These are phyloP conservation scores for Choricystis sp. DNA, from an alignment of 139 green algal genomes.

Conservation along the genomic window DNA sequence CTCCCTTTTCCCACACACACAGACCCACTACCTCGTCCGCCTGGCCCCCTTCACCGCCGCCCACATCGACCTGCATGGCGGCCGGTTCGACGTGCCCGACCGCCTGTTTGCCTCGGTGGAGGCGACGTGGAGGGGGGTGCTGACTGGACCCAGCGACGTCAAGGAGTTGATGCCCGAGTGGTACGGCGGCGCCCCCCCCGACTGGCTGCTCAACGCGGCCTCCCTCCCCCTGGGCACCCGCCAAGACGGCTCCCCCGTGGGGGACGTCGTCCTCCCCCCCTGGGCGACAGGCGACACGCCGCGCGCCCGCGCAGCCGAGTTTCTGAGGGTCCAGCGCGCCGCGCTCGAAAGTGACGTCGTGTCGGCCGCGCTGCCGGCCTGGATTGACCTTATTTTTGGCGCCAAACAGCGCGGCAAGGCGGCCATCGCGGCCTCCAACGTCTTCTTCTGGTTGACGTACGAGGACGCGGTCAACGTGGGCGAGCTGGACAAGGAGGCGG, in stretches of 20 bases:
- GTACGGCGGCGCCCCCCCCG: slow-evolving; percentile 26
- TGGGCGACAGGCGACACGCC: slow-evolving; percentile 38
- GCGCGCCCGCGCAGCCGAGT: slow-evolving; percentile 26
- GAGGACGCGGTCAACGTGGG: too few relatives aligned
- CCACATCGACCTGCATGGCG: slow-evolving; percentile 30
- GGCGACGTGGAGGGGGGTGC: slow-evolving; percentile 36
- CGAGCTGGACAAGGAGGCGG: too few relatives aligned
- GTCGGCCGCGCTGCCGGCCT: slow-evolving; percentile 36
- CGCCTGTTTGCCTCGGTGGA: slow-evolving; percentile 36
- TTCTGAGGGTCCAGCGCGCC: too few relatives aligned
- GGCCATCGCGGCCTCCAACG: slow-evolving; percentile 39
- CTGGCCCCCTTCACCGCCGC: slow-evolving; percentile 44
- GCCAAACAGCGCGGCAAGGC: slow-evolving; percentile 15
- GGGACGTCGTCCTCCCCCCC: slow-evolving; percentile 42
- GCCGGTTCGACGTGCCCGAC: slow-evolving; percentile 43
- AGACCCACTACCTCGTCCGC: slow-evolving; percentile 84
- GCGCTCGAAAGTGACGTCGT: slow-evolving; percentile 47
- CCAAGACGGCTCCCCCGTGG: too few relatives aligned
- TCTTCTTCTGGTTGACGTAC: slow-evolving; percentile 63
- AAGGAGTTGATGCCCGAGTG: slow-evolving; percentile 74
- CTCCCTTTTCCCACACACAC: too few relatives aligned
- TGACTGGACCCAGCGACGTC: slow-evolving; percentile 33
- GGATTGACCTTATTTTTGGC: slow-evolving; percentile 67
- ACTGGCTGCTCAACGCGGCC: neutral
- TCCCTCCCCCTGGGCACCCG: too few relatives aligned